These are phyloP conservation scores for Lepraria neglecta DNA, from an alignment of 495 filamentous ascomycete species.

Conservation along the genomic window DNA sequence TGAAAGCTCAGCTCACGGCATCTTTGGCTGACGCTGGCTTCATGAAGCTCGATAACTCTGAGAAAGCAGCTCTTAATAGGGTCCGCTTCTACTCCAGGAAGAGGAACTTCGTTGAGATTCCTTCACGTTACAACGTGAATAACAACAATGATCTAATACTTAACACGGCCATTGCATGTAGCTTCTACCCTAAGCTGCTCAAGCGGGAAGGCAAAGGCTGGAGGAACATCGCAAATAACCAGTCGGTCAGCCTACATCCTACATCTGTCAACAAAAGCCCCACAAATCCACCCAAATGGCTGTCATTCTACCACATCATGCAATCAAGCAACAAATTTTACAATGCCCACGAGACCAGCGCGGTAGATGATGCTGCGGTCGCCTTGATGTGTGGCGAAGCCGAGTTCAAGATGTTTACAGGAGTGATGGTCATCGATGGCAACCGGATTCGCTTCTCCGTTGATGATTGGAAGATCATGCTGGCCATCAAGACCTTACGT, in stretches of 20 bases:
- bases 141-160: constrained; percentile 70
- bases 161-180: constrained; percentile 77
- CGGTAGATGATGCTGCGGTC: constrained; percentile 73
- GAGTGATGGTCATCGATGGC: constrained; percentile 76
- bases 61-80: constrained; percentile 58
- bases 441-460: constrained; percentile 82
- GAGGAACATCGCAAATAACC: constrained; percentile 85
- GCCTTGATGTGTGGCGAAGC: constrained; percentile 80
- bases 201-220: constrained; percentile 82
- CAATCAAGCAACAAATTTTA: constrained; percentile 72
- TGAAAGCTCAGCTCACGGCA: constrained; percentile 82
- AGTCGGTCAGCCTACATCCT: constrained; percentile 74
- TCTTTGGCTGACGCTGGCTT: constrained; percentile 78
- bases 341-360: constrained; percentile 85
- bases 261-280: constrained; percentile 76
- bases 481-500: constrained; percentile 74
- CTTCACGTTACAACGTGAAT: constrained; percentile 63
- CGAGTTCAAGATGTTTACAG: constrained; percentile 80
- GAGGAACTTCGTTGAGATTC: constrained; percentile 72
- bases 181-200: constrained; percentile 91
- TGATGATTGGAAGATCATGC: constrained; percentile 83
- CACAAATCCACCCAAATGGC: constrained; percentile 58
- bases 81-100: constrained; percentile 51
- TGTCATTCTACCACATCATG: constrained; percentile 96
- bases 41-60: constrained; percentile 60